Base-by-base conservation (phyloP, 495 filamentous ascomycete genomes). In the Penicillium bovifimosum region DNA sequence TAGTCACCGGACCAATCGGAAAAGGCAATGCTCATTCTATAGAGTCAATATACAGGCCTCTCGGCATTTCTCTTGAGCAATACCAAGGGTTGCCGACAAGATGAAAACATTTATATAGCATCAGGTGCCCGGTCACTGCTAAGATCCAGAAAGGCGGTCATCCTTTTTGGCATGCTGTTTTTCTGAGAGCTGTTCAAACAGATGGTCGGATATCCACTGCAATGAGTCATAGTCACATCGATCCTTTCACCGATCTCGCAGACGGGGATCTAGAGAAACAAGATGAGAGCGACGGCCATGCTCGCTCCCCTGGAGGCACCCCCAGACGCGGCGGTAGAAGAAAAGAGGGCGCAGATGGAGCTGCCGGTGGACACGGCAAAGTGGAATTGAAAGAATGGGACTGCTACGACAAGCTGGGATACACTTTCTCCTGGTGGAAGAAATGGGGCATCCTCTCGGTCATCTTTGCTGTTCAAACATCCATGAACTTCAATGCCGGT, bases 401-500 rank as follows among this genome's bases (percentile, higher is more conserved):
- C 56, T 81, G 76, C 55, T 82, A 79, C 58, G 76, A 80, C 27
- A 78, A 85, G 54, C 74, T 88, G 1, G 87, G 86, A 29, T 90
- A 77, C 63, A 68, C 61, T 13, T 91, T 79, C 55, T 70, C 85
- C 0, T 55, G 52, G 39, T 78, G 77, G 73, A 91, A 85, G 75
- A 91, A 90, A 69, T 91, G 87, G 87, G 76, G 61, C 49, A 86
- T 90, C 59, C 75, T 91, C 38, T 79, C 77, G 5, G 76, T 89
- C 56, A 84, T 91, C 65, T 89, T 90, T 67, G 64, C 78, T 18
- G 83, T 91, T 10, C 87, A 91, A 59, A 79, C 81, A 14, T 90
- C 87, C 2, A 91, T 91, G 87, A 91, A 91, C 72, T 87, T 88
- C 76, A 91, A 90, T 71, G 84, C 86, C 17, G 82, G 80, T 40